Evolutionary conservation across 2,329 filamentous ascomycete species (phyloP).

Genomic region (Thelonectria olida): DNA sequence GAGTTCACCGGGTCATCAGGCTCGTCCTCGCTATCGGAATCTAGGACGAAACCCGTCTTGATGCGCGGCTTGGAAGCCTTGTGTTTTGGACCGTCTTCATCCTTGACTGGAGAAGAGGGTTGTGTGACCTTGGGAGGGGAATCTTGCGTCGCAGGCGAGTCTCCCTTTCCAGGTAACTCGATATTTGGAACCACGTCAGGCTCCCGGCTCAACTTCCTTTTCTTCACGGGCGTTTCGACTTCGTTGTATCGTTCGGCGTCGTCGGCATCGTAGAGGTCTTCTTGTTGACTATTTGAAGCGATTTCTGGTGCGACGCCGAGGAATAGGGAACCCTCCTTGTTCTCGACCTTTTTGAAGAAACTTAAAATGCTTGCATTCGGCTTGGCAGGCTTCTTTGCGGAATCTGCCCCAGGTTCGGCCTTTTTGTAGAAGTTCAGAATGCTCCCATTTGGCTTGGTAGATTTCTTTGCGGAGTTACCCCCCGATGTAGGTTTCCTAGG

Average conservation of each 20-base stretch:
- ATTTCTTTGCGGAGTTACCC: slow-evolving; percentile 44
- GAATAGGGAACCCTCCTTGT: slow-evolving; percentile 68
- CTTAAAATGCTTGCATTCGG: slow-evolving; percentile 74
- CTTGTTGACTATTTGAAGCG: slow-evolving; percentile 33
- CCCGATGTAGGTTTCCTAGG: slow-evolving; percentile 43
- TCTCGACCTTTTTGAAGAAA: slow-evolving; percentile 77
- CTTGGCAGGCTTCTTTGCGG: slow-evolving; percentile 49
- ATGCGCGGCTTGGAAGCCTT: slow-evolving; percentile 37
- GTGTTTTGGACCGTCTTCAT: slow-evolving; percentile 14
- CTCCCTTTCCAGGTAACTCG: slow-evolving; percentile 2
- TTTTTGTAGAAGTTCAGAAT: slow-evolving; percentile 83
- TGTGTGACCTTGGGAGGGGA: slow-evolving; percentile 33
- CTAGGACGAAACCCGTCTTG: slow-evolving; percentile 71
- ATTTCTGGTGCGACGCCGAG: slow-evolving; percentile 43
- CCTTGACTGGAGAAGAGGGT: slow-evolving; percentile 46
- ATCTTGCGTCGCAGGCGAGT: slow-evolving; percentile 7
- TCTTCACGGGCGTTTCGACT: slow-evolving; percentile 44
- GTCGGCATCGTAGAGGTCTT: slow-evolving; percentile 41
- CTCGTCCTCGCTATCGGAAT: slow-evolving; percentile 67
- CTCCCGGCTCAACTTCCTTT: slow-evolving; percentile 41
- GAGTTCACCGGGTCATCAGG: slow-evolving; percentile 22
- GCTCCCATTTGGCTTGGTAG: slow-evolving; percentile 65
- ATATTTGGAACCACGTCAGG: slow-evolving; percentile 6
- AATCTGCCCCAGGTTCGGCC: slow-evolving; percentile 52
- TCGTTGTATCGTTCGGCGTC: slow-evolving; percentile 45